A percentile compares a stretch with the other conserved stretches of the same genome.
Conservation (phyloP, 805 yeast species). For the Myxozyma melibiosi region DNA sequence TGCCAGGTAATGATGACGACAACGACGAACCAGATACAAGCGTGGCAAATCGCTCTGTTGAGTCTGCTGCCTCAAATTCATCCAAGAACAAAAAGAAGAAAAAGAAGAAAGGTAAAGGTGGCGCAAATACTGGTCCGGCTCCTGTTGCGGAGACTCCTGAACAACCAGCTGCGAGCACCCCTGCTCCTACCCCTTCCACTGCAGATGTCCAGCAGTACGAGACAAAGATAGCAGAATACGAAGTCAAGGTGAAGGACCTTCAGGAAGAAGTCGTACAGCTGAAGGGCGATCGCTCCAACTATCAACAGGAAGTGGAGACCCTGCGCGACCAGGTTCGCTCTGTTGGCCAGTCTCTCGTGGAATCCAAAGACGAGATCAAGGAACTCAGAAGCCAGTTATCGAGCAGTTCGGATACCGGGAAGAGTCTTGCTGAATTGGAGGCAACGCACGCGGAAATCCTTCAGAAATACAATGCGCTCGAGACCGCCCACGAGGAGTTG, state of each 20-base stretch:
- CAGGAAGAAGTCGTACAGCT: conserved; percentile 13
- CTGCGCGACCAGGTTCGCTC: conserved; percentile 74
- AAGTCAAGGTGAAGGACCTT: conserved; percentile 23
- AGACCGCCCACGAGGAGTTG: conserved; percentile 23
- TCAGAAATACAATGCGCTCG: conserved; percentile 25
- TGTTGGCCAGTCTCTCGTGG: conserved; percentile 79
- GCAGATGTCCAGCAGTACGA: conserved; percentile 5
- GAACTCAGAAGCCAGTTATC: conserved; percentile 8
- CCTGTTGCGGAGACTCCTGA: conserved; percentile 7
- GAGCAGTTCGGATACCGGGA: background rate
- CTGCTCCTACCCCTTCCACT: conserved; percentile 5
- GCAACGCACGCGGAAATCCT: conserved; percentile 26
- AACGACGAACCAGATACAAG: background rate
- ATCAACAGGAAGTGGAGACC: conserved; percentile 62
- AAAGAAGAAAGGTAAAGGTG: conserved; percentile 37
- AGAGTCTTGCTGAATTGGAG: conserved; percentile 25
- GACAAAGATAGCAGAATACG: conserved; percentile 25
- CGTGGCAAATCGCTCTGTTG: background rate
- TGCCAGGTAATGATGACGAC: background rate
- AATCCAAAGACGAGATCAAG: conserved; percentile 53
- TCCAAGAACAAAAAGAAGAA: conserved; percentile 40
- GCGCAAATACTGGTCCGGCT: conserved; percentile 8
- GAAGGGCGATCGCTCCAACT: conserved; percentile 15
- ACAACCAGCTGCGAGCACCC: conserved; percentile 11
- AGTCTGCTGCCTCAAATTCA: background rate